Percentiles rank a stretch among this genome's conserved stretches.
Evolutionary conservation across 257 asterid species (phyloP).

Genomic region (Haberlea rhodopensis): DNA sequence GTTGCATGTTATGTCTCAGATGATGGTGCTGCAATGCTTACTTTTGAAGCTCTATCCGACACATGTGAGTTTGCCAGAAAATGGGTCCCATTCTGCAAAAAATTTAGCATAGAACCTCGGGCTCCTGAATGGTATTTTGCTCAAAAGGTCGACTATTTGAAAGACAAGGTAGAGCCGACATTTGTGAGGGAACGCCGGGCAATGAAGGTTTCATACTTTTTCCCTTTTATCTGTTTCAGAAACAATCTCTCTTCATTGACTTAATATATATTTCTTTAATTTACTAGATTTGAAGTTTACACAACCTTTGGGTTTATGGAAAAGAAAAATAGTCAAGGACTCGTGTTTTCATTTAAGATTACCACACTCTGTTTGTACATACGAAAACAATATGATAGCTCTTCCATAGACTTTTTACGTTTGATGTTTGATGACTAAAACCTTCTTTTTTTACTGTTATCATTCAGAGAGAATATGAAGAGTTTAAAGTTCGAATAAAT

Average conservation of each 20-base stretch:
- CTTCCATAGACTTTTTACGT: neutral
- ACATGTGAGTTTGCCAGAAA: slow-evolving; percentile 94
- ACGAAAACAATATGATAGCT: neutral
- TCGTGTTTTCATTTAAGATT: neutral
- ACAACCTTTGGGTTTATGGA: neutral
- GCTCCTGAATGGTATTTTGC: slow-evolving; percentile 96
- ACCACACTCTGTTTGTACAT: neutral
- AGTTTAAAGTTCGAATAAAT: slow-evolving; percentile 80
- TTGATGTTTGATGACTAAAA: slow-evolving; percentile 4
- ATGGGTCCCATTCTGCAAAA: slow-evolving; percentile 98
- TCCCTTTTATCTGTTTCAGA: slow-evolving; percentile 1
- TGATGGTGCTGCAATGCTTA: slow-evolving; percentile 99
- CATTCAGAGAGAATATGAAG: slow-evolving; percentile 90
- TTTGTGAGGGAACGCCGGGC: slow-evolving; percentile 98
- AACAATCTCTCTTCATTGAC: neutral
- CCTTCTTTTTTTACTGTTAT: slow-evolving; percentile 5
- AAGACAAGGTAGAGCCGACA: slow-evolving; percentile 79
- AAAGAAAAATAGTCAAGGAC: neutral
- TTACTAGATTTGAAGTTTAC: neutral
- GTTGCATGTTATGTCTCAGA: slow-evolving; percentile 95
- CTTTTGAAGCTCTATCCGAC: slow-evolving; percentile 96
- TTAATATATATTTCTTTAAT: neutral
- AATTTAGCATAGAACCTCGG: slow-evolving; percentile 79
- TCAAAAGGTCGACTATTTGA: slow-evolving; percentile 80
- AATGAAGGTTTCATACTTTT: slow-evolving; percentile 63